These are phyloP conservation scores for Neurospora sp. DNA, from an alignment of 495 filamentous ascomycete genomes.

Conservation along the genomic window DNA sequence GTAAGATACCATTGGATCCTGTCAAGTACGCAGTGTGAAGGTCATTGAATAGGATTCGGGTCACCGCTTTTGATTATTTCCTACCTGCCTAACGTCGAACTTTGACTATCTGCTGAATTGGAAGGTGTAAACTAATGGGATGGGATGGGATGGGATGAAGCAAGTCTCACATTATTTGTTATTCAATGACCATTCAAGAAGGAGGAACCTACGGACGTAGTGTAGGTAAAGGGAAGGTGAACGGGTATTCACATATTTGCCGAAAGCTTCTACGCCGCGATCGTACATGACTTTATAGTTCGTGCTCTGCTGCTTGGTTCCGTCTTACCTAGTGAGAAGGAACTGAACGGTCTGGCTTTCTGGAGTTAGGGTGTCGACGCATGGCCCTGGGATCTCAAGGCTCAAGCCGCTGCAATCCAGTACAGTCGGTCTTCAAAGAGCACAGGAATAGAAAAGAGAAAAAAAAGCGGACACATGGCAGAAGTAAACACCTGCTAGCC, in stretches of 20 bases:
- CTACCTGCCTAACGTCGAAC: not conserved
- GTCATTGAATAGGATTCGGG: not conserved
- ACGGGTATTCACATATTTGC: not conserved
- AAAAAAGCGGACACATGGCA: too few relatives aligned
- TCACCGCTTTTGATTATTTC: not conserved
- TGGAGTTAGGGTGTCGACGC: too few relatives aligned
- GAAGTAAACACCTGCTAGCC: too few relatives aligned
- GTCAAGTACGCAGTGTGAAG: not conserved
- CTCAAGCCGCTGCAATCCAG: too few relatives aligned
- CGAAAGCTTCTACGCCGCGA: not conserved
- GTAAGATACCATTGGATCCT: not conserved
- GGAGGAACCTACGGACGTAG: not conserved
- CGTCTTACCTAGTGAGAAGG: not conserved
- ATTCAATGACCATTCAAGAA: not conserved
- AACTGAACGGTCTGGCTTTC: too few relatives aligned
- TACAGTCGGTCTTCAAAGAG: too few relatives aligned
- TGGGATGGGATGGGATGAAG: not conserved
- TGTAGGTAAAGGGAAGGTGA: not conserved
- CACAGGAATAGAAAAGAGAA: too few relatives aligned
- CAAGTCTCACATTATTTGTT: not conserved
- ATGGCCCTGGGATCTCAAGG: too few relatives aligned
- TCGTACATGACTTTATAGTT: not conserved
- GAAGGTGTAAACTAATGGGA: not conserved
- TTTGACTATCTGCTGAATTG: not conserved
- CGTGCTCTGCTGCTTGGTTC: not conserved